Conservation (phyloP, 441 rosid species). For the Adansonia grandidieri region DNA sequence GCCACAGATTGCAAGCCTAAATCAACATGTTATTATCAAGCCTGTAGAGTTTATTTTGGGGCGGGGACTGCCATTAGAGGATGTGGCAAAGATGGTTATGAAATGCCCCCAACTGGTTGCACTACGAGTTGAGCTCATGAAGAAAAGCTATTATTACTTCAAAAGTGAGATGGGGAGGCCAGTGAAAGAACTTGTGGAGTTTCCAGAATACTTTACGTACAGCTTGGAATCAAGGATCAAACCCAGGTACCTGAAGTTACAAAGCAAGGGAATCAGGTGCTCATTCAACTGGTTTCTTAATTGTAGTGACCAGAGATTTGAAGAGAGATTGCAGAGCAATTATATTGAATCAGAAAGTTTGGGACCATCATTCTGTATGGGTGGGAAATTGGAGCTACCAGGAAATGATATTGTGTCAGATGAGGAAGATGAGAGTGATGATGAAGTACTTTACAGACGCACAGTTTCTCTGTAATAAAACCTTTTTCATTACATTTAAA, state of each 20-base stretch:
- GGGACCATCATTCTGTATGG: conserved; percentile 65
- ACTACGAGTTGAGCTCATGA: conserved; percentile 63
- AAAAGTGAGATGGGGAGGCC: conserved; percentile 88
- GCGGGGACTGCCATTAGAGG: conserved; percentile 54
- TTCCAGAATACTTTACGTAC: conserved; percentile 77
- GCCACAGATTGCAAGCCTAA: conserved; percentile 85
- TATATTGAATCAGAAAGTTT: conserved; percentile 56
- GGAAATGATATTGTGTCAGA: conserved; percentile 60
- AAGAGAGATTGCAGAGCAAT: conserved; percentile 66
- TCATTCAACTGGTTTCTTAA: conserved; percentile 78
- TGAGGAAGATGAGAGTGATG: conserved; percentile 75
- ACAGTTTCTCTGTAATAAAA: conserved; percentile 58
- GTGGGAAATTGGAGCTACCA: conserved; percentile 70
- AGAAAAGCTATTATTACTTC: conserved; percentile 68
- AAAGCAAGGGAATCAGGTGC: conserved; percentile 66
- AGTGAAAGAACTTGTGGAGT: conserved; percentile 70
- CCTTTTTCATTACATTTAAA: conserved; percentile 12
- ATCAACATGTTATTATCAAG: conserved; percentile 73
- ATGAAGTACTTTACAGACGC: conserved; percentile 66
- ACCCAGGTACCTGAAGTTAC: conserved; percentile 71
- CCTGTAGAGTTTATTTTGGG: conserved; percentile 75
- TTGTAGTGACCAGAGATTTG: conserved; percentile 81
- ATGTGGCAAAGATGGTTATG: conserved; percentile 65
- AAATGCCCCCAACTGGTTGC: conserved; percentile 75
- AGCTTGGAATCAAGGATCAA: conserved; percentile 83